A percentile compares a stretch with the other conserved stretches of the same genome.
phyloP scores from a whole-genome alignment of 2,329 filamentous ascomycete genomes.

The Dactylellina haptotyla region DNA sequence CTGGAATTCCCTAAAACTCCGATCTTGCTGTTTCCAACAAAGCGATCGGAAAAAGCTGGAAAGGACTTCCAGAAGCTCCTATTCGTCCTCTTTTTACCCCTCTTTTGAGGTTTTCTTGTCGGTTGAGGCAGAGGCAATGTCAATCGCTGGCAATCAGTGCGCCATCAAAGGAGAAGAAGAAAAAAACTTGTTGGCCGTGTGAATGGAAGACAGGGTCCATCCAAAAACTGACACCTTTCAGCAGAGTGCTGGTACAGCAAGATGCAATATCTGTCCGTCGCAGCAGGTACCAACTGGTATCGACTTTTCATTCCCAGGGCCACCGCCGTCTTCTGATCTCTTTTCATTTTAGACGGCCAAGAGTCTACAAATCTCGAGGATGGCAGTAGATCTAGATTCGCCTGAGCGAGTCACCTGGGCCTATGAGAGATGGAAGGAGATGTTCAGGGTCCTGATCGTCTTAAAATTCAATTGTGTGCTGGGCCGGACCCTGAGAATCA shows the following conservation, averaged over 20 bases:
- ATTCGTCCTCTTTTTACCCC: neutral
- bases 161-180: neutral
- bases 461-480: neutral
- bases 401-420: neutral
- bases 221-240: neutral
- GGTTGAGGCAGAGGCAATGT: constrained; percentile 11
- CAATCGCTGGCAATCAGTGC: constrained; percentile 12
- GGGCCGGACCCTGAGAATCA: neutral
- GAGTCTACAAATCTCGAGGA: neutral
- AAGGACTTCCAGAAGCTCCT: too few species aligned
- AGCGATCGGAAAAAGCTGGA: too few species aligned
- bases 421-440: neutral
- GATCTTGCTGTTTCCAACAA: neutral
- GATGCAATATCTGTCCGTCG: constrained; percentile 4
- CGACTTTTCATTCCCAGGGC: too few species aligned
- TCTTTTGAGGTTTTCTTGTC: neutral
- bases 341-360: too few species aligned
- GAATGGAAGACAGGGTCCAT: neutral
- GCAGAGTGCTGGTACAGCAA: too few species aligned
- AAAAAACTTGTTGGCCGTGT: constrained; percentile 1
- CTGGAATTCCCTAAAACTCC: neutral
- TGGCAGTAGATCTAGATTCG: neutral
- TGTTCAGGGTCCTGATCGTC: constrained; percentile 26
- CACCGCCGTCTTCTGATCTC: too few species aligned
- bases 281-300: neutral